phyloP scores from a whole-genome alignment of 2,329 filamentous ascomycete species.

The Stachybotrys chartarum region DNA sequence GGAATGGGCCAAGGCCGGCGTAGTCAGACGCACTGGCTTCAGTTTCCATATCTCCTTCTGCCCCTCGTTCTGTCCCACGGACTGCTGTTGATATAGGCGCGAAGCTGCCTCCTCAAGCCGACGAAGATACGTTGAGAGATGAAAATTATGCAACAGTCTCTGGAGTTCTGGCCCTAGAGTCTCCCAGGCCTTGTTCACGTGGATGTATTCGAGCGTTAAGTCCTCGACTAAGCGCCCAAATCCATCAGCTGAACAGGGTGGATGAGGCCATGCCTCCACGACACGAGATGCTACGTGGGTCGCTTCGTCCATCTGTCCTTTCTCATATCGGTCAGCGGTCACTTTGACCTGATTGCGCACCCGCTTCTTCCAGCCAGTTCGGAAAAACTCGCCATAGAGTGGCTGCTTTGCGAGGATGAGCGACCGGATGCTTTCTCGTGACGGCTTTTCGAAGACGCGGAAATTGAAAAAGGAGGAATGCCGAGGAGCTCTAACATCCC shows the following conservation, averaged over 20 bases:
- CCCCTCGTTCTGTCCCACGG: too few species aligned
- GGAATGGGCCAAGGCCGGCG: background rate
- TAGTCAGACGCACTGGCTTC: background rate
- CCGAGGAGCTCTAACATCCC: background rate
- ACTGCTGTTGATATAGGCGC: background rate
- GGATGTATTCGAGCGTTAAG: background rate
- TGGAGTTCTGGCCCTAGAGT: background rate
- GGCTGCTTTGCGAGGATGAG: background rate
- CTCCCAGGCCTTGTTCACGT: background rate
- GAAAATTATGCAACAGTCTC: background rate
- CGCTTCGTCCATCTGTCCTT: slow-evolving; percentile 1
- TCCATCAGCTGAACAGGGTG: background rate
- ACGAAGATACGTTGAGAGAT: background rate
- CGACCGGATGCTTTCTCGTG: background rate
- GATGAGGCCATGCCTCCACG: background rate
- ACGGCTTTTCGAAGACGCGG: background rate
- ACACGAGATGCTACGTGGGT: background rate
- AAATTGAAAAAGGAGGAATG: slow-evolving; percentile 6
- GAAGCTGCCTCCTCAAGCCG: background rate
- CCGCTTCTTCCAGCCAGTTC: background rate
- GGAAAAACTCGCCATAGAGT: background rate
- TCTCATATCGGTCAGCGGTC: slow-evolving; percentile 23
- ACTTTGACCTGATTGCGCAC: slow-evolving; percentile 16
- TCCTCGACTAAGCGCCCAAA: background rate
- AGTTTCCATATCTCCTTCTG: background rate